Evolutionary conservation across 768 basidiomycete species (phyloP).

Genomic region (Pilatotrama ljubarskyi): DNA sequence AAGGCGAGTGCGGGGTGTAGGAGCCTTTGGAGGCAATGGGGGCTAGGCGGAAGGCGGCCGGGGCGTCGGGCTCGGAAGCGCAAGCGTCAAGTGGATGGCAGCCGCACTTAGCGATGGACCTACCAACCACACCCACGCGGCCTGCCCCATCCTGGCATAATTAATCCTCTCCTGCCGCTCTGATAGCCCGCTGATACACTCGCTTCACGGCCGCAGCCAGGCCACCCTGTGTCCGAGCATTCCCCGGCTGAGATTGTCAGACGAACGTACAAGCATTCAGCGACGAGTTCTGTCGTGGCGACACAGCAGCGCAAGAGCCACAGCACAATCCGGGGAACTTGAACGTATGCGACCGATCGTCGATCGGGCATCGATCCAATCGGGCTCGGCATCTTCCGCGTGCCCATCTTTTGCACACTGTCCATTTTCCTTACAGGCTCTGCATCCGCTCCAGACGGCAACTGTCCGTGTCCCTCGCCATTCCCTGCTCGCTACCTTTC

Average conservation of each 20-base stretch:
- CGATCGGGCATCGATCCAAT: slow-evolving; percentile 9
- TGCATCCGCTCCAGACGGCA: background rate
- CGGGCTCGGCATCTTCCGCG: slow-evolving; percentile 11
- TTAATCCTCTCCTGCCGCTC: slow-evolving; percentile 6
- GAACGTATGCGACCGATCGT: too few species aligned
- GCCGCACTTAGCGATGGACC: slow-evolving; percentile 13
- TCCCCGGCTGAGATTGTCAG: background rate
- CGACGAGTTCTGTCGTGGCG: background rate
- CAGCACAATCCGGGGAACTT: background rate
- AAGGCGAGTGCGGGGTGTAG: background rate
- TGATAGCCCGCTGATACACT: background rate
- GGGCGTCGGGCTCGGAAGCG: background rate
- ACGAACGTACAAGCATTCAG: background rate
- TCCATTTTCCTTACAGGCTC: background rate
- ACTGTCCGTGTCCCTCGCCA: background rate
- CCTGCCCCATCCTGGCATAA: slow-evolving; percentile 11
- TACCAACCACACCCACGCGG: slow-evolving; percentile 9
- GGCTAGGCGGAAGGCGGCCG: background rate
- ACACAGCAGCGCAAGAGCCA: background rate
- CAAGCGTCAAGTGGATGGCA: background rate
- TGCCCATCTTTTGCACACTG: slow-evolving; percentile 6
- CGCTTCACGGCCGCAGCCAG: background rate
- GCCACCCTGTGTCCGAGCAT: background rate
- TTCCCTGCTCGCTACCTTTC: background rate
- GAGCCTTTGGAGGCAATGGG: background rate